Conservation (phyloP, 2,329 filamentous ascomycete genomes). For the Ophiosphaerella korrae region DNA sequence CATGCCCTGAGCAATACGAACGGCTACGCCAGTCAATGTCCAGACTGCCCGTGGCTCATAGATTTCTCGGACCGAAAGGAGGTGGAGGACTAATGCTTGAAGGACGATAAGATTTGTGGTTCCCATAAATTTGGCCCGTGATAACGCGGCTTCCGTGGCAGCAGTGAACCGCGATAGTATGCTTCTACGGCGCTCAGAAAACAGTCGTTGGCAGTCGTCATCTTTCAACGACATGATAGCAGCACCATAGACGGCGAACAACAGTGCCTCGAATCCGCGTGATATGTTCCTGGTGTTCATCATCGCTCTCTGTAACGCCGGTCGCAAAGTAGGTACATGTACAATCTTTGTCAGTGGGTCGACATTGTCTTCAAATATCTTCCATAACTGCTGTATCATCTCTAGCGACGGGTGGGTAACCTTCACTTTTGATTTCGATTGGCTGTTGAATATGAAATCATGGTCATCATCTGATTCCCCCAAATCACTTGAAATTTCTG, state of each 20-base stretch:
- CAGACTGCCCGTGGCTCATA: slow-evolving; percentile 51
- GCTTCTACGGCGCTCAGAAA: slow-evolving; percentile 63
- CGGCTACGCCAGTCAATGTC: slow-evolving; percentile 25
- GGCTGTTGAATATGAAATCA: slow-evolving; percentile 41
- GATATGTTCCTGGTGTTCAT: slow-evolving; percentile 59
- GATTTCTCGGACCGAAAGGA: slow-evolving; percentile 61
- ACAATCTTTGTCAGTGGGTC: slow-evolving; percentile 19
- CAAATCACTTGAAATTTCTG: slow-evolving; percentile 65
- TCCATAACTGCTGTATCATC: slow-evolving; percentile 72
- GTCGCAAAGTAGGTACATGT: slow-evolving; percentile 48
- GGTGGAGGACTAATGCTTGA: slow-evolving; percentile 63
- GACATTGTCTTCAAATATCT: slow-evolving; percentile 62
- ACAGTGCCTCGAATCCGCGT: slow-evolving; percentile 59
- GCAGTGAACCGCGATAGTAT: slow-evolving; percentile 51
- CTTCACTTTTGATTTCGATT: slow-evolving; percentile 55
- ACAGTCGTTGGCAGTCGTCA: slow-evolving; percentile 57
- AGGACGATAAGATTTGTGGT: slow-evolving; percentile 63
- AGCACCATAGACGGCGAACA: slow-evolving; percentile 24
- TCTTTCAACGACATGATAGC: slow-evolving; percentile 58
- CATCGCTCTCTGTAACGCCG: slow-evolving; percentile 65
- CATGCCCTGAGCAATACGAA: slow-evolving; percentile 63
- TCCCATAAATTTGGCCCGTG: slow-evolving; percentile 44
- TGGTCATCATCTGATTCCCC: slow-evolving; percentile 62
- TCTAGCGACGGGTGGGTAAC: slow-evolving; percentile 65
- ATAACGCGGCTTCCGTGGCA: slow-evolving; percentile 7